Base-by-base conservation (phyloP, 805 yeast genomes). In the Citeromyces matritensis region DNA sequence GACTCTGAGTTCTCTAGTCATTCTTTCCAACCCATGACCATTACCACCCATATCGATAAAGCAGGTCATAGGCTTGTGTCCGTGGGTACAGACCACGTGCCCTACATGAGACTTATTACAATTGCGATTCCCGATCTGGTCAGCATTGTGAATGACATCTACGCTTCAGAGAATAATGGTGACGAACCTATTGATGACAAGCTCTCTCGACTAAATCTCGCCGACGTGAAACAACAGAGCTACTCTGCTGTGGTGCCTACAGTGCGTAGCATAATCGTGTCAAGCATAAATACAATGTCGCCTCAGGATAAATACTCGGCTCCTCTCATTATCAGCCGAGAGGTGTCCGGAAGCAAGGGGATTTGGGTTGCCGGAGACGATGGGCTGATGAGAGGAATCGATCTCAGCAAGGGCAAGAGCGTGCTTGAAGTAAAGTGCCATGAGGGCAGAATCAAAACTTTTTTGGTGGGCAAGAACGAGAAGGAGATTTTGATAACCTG, bases 1-100 rank as follows among this genome's bases (percentile, higher is more conserved):
- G 85, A 74, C 45, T 77, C 91, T 1, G 79, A 78, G 42, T 81
- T 78, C 39, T 63, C 76, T 5, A 63, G 70, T 13, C 65, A 69
- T 40, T 64, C 74, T 0, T 81, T 81, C 48, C 63, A 74, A 11
- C 76, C 81, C 9, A 59, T 69, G 60, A 41, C 53, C 7, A 50
- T 70, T 6, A 37, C 57, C 1, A 48, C 50, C 4, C 33, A 39
- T 2, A 26, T 30, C 15, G 25, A 14, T 7, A n/a, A 30, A 12
- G 17, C n/a, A 10, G 25, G 23, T 2, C 39, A 41, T 2, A 55
- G 58, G 0, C 39, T 60, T 15, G 44, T 78, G 10, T 72, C 76
- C 0, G 64, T 80, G 6, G 83, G 74, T 0, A 83, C 95, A 0
- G 73, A 85, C 1, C 88, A 82, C 42, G 64, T 68, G 9, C 95